phyloP scores from a whole-genome alignment of 495 filamentous ascomycete species.

The Peziza echinospora region DNA sequence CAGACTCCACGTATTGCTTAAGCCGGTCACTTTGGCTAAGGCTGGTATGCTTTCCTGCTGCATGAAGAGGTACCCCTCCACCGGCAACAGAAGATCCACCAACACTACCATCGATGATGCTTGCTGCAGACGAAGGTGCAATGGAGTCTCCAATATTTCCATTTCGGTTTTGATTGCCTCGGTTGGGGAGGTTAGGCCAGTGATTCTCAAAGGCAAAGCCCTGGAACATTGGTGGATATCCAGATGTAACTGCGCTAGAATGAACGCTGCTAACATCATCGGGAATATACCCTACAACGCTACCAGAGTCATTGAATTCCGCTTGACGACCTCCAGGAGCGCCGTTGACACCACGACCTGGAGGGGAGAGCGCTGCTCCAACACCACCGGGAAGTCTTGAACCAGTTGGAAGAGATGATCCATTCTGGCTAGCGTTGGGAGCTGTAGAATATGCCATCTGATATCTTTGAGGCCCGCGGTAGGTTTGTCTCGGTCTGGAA shows the following conservation, averaged over 20 bases:
- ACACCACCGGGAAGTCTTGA: slow-evolving; percentile 19
- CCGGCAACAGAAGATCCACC: slow-evolving; percentile 77
- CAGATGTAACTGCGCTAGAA: slow-evolving; percentile 61
- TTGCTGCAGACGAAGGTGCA: slow-evolving; percentile 21
- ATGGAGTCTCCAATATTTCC: neutral
- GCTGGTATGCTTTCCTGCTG: slow-evolving; percentile 42
- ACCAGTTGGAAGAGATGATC: slow-evolving; percentile 9
- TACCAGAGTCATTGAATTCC: slow-evolving; percentile 68
- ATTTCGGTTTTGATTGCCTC: slow-evolving; percentile 21
- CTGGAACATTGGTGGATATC: slow-evolving; percentile 89
- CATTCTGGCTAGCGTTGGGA: slow-evolving; percentile 22
- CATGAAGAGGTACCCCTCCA: slow-evolving; percentile 28
- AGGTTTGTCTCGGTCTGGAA: slow-evolving; percentile 74
- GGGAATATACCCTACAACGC: slow-evolving; percentile 79
- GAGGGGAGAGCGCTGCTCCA: slow-evolving; percentile 14
- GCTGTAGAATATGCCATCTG: slow-evolving; percentile 61
- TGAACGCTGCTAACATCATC: slow-evolving; percentile 95
- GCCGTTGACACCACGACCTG: slow-evolving; percentile 22
- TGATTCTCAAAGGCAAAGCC: slow-evolving; percentile 55
- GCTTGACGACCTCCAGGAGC: slow-evolving; percentile 30
- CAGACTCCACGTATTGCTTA: slow-evolving; percentile 73
- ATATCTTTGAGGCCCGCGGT: slow-evolving; percentile 75
- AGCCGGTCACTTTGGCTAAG: slow-evolving; percentile 68
- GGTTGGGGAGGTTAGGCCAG: slow-evolving; percentile 65
- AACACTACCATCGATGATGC: slow-evolving; percentile 44